A percentile compares a stretch with the other conserved stretches of the same genome.
Evolutionary conservation across 768 basidiomycete genomes (phyloP).

Genomic region (Ramaria rubella): DNA sequence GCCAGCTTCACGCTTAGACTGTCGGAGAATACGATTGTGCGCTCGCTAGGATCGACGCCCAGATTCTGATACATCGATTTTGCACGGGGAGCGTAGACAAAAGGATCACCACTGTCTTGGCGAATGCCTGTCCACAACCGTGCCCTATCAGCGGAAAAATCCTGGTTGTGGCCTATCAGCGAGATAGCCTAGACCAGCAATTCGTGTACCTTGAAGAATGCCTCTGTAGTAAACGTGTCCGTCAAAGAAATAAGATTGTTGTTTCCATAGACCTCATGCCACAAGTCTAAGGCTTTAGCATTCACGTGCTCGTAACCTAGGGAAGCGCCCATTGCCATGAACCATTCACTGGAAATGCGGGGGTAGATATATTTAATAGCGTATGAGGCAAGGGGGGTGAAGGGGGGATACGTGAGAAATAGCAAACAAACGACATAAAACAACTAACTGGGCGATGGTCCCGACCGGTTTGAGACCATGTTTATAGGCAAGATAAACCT

Average conservation of each 20-base stretch:
- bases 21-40: constrained; percentile 82
- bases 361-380: background rate
- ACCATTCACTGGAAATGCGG: constrained; percentile 64
- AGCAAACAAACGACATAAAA: background rate
- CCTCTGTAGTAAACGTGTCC: constrained; percentile 87
- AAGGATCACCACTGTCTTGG: constrained; percentile 92
- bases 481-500: constrained; percentile 83
- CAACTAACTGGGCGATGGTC: constrained; percentile 77
- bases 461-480: constrained; percentile 63
- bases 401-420: constrained; percentile 11
- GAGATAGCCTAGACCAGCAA: too few relatives aligned
- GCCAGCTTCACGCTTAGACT: constrained; percentile 65
- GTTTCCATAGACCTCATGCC: constrained; percentile 70
- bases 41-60: constrained; percentile 58
- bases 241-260: constrained; percentile 68
- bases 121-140: constrained; percentile 74
- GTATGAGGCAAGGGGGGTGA: background rate
- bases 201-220: constrained; percentile 80
- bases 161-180: background rate
- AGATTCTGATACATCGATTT: constrained; percentile 65
- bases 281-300: constrained; percentile 66
- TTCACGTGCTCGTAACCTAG: constrained; percentile 75
- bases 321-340: constrained; percentile 64
- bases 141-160: constrained; percentile 44
- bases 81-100: constrained; percentile 68